Percentiles rank a stretch among this genome's conserved stretches.
These are phyloP conservation scores for Conringia planisiliqua DNA, from an alignment of 345 rosid species.

Conservation along the genomic window DNA sequence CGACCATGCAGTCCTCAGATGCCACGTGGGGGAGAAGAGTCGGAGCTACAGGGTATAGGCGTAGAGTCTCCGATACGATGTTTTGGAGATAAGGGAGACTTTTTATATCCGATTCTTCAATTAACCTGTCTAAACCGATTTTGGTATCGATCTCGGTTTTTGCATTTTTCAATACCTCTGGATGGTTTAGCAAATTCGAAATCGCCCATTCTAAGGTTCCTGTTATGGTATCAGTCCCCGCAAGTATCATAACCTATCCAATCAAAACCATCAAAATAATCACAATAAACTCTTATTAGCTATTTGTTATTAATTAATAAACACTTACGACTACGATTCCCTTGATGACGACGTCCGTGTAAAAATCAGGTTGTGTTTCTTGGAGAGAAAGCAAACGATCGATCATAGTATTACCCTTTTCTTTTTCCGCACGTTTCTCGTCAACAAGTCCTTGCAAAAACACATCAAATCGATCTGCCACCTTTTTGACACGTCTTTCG, in stretches of 20 bases:
- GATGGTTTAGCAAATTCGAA: constrained; percentile 40
- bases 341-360: not conserved
- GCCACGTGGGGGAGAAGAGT: not conserved
- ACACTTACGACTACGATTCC: not conserved
- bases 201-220: constrained; percentile 49
- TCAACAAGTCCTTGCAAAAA: not conserved
- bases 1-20: not conserved
- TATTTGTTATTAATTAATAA: not conserved
- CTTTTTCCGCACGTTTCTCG: not conserved
- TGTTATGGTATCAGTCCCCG: constrained; percentile 13
- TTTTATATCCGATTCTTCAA: not conserved
- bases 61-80: not conserved
- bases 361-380: not conserved
- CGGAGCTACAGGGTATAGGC: not conserved
- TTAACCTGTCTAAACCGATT: not conserved
- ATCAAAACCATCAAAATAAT: not conserved
- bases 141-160: not conserved
- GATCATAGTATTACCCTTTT: not conserved
- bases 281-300: not conserved
- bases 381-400: not conserved
- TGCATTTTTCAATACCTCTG: not conserved
- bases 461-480: not conserved
- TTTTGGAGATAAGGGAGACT: not conserved
- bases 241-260: not conserved
- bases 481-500: not conserved